Evolutionary conservation across 2,329 filamentous ascomycete species (phyloP), one percentile per base, ranked within the genome.

Genomic region (Moelleriella libera): DNA sequence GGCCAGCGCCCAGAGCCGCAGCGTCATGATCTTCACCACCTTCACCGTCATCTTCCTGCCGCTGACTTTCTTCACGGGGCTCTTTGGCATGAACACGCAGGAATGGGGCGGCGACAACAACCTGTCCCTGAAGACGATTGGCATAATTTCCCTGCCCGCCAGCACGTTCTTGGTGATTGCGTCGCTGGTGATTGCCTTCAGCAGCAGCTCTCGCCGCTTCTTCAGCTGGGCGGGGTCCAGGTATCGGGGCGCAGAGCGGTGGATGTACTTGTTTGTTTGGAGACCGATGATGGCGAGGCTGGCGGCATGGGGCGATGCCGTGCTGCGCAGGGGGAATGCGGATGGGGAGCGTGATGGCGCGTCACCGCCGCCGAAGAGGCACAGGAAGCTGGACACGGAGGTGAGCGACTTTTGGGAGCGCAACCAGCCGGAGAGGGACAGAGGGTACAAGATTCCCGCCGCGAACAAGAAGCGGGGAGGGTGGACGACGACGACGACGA

Each of bases 1-100:
- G 0, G 78, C 79, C 0, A 76, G 74, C 49, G 71, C 73, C 7
- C 78, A 82, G 59, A 79, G 76, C 48, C 67, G 77, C 29, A 77
- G 77, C 12, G 72, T 82, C 49, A 78, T 82, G 73, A 78, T 82
- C 51, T 82, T 83, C 59, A 82, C 78, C 7, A 78, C 69, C 0
- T 77, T 78, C 49, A 78, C 75, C 8, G 74, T 82, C 48, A 78
- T 82, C 21, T 82, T 80, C 61, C 62, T 82, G 1, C 79, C 79
- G 0, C 58, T 82, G 5, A 78, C 74, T 14, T 82, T 83, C 63
- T 82, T 83, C 59, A 82, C 78, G 0, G 74, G 75, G 3, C 57
- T 83, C 1, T 82, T 82, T 47, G 78, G 79, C 47, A 82, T 82
- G 71, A 82, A 83, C 54, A 77, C 76, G 3, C 63, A 60, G 4